These are phyloP conservation scores for Kuraishia floccosa DNA, from an alignment of 805 yeast species.

Conservation along the genomic window DNA sequence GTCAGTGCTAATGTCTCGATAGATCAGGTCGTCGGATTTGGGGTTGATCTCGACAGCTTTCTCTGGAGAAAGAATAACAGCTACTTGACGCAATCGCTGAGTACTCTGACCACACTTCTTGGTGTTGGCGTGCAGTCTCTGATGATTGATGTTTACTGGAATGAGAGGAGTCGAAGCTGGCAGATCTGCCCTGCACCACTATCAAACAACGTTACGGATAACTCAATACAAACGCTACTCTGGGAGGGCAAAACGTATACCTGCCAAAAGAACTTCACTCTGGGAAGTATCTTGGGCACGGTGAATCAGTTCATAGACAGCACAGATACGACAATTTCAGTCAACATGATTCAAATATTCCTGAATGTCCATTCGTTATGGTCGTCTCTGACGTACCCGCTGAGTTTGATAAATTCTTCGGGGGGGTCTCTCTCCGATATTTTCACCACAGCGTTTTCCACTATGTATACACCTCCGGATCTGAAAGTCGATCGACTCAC, in stretches of 20 bases:
- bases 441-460: not conserved
- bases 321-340: conserved; percentile 35
- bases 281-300: conserved; percentile 13
- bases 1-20: conserved; percentile 25
- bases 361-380: conserved; percentile 20
- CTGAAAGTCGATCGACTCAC: no score
- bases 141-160: conserved; percentile 47
- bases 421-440: not conserved
- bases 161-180: conserved; percentile 33
- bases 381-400: conserved; percentile 1
- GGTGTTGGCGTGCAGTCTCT: conserved; percentile 32
- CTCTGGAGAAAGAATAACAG: conserved; percentile 18
- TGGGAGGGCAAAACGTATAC: conserved; percentile 6
- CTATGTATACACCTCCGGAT: not conserved
- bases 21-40: conserved; percentile 25
- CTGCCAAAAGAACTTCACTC: conserved; percentile 13
- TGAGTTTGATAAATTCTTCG: not conserved
- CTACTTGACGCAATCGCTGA: conserved; percentile 19
- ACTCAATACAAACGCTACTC: not conserved
- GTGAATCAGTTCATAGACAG: conserved; percentile 21
- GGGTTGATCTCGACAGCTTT: conserved; percentile 22
- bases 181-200: conserved; percentile 41
- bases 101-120: conserved; percentile 19
- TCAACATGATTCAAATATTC: conserved; percentile 28
- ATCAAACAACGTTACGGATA: conserved; percentile 6